Percentiles rank a stretch among this genome's conserved stretches.
Evolutionary conservation across 1,139 yeast genomes (phyloP).

Genomic region (Sugiyamaella japonica): DNA sequence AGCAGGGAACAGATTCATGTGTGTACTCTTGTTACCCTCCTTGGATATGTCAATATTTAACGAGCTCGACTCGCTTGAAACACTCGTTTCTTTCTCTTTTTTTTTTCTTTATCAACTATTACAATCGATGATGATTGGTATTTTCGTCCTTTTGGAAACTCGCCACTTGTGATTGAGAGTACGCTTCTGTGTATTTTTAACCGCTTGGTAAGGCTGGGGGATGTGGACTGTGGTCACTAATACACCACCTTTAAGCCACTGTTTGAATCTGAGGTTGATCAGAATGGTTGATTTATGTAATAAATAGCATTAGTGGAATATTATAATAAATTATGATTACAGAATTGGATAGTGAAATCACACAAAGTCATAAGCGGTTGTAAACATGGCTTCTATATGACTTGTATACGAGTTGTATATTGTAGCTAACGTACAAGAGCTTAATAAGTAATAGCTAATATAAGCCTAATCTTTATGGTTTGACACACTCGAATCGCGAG

Average conservation of each 20-base stretch:
- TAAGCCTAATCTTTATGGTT: no score
- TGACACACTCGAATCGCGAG: no score
- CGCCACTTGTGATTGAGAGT: constrained; percentile 42
- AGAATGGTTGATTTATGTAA: constrained; percentile 12
- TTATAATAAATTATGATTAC: no score
- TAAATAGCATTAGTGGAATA: no score
- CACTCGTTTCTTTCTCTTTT: constrained; percentile 16
- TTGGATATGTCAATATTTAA: constrained; percentile 4
- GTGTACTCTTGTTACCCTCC: constrained; percentile 6
- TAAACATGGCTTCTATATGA: no score
- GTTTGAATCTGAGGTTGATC: constrained; percentile 25
- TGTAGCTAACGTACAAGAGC: no score
- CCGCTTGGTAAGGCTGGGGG: constrained; percentile 37
- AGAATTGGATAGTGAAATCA: no score
- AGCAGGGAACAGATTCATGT: no score
- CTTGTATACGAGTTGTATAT: no score
- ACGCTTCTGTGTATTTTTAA: constrained; percentile 40
- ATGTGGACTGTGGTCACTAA: constrained; percentile 45
- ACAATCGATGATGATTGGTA: constrained; percentile 65
- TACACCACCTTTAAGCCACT: constrained; percentile 42
- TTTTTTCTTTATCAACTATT: constrained; percentile 56
- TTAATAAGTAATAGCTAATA: no score
- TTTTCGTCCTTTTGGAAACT: constrained; percentile 45
- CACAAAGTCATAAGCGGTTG: no score
- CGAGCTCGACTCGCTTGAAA: neutral